Evolutionary conservation across 2,329 filamentous ascomycete genomes (phyloP).

Genomic region (Talaromyces sp.): DNA sequence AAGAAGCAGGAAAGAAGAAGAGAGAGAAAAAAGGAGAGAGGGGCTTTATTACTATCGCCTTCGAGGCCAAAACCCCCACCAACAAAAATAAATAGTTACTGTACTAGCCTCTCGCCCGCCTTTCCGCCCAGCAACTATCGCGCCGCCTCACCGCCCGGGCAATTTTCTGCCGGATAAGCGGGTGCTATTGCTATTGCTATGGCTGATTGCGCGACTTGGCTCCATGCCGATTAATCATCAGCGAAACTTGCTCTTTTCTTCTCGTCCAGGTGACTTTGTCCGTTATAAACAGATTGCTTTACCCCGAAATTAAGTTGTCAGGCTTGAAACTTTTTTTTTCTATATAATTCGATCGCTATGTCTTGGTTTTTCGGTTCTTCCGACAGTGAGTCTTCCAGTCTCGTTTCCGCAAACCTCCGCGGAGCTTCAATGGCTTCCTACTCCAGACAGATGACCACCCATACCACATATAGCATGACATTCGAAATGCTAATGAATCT

Average conservation of each 20-base stretch:
- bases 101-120: neutral
- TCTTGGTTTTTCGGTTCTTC: constrained; percentile 32
- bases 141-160: neutral
- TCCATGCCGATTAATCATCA: neutral
- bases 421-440: constrained; percentile 19
- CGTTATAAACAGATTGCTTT: neutral
- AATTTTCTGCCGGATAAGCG: neutral
- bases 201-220: neutral
- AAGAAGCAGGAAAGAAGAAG: neutral
- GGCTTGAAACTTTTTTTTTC: neutral
- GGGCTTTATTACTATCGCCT: neutral
- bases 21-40: neutral
- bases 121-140: neutral
- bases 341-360: neutral
- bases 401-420: constrained; percentile 8
- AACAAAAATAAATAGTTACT: neutral
- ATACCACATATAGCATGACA: neutral
- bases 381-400: constrained; percentile 20
- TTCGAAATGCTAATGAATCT: neutral
- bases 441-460: neutral
- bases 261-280: neutral
- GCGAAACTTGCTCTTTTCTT: neutral
- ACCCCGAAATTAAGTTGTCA: neutral
- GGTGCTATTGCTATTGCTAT: neutral
- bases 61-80: neutral